These are phyloP conservation scores for Knufia petricola DNA, from an alignment of 2,329 filamentous ascomycete genomes.

Conservation along the genomic window DNA sequence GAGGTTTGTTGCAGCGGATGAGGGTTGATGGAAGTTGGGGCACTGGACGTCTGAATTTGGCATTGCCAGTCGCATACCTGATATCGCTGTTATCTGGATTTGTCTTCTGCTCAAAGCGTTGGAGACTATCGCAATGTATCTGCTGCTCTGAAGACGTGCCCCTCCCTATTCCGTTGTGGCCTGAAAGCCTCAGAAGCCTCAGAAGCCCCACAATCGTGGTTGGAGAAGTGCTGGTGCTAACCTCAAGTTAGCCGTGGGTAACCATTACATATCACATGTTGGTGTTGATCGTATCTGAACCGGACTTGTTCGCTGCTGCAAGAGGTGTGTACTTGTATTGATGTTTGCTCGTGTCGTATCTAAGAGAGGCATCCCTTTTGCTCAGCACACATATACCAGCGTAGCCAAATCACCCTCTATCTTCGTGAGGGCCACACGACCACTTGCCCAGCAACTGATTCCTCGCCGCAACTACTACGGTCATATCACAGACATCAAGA, in stretches of 20 bases:
- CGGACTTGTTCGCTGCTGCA: constrained; percentile 7
- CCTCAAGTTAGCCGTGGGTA: constrained; percentile 6
- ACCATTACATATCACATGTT: too few species aligned
- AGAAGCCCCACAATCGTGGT: too few species aligned
- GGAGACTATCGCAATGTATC: too few species aligned
- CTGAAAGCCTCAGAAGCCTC: too few species aligned
- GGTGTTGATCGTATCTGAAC: not conserved
- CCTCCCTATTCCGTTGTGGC: too few species aligned
- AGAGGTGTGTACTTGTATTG: not conserved
- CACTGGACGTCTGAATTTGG: not conserved
- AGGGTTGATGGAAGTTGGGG: not conserved
- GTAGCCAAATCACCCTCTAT: too few species aligned
- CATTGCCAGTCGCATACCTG: not conserved
- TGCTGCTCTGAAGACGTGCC: too few species aligned
- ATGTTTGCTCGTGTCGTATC: not conserved
- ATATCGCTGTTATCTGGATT: too few species aligned
- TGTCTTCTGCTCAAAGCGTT: too few species aligned
- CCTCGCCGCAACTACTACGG: constrained; percentile 34
- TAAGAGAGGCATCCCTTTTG: not conserved
- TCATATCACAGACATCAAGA: constrained; percentile 47
- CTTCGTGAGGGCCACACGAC: not conserved
- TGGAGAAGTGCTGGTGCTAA: not conserved
- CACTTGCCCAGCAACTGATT: not conserved
- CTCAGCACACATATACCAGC: not conserved
- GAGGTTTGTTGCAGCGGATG: constrained; percentile 5